These are phyloP conservation scores for Candida tetrigidarum DNA, from an alignment of 1,139 yeast species.

Conservation along the genomic window DNA sequence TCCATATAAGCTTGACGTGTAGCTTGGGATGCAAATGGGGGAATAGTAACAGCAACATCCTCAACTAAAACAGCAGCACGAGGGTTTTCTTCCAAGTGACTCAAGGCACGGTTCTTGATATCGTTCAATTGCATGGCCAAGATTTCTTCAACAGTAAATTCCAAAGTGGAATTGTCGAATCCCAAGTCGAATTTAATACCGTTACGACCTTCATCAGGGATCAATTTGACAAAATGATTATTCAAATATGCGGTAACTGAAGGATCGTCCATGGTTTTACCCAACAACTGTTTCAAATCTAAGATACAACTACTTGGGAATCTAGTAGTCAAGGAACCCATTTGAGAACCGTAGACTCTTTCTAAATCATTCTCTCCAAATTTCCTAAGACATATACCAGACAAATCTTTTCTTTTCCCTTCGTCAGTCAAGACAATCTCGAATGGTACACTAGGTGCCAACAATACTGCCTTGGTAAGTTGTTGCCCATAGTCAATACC, in stretches of 20 bases:
- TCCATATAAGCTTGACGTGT: constrained; percentile 77
- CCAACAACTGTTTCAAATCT: constrained; percentile 72
- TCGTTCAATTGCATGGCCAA: constrained; percentile 82
- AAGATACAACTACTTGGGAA: constrained; percentile 74
- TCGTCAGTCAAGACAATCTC: constrained; percentile 90
- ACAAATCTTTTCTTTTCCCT: constrained; percentile 85
- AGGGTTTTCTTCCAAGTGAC: constrained; percentile 36
- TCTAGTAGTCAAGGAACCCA: constrained; percentile 70
- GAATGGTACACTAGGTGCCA: constrained; percentile 90
- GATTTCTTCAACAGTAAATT: constrained; percentile 67
- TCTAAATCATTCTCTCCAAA: constrained; percentile 53
- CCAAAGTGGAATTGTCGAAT: constrained; percentile 43
- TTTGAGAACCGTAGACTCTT: constrained; percentile 79
- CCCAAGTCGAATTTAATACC: constrained; percentile 62
- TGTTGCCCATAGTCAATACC: constrained; percentile 94
- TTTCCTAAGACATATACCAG: constrained; percentile 72
- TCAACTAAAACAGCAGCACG: constrained; percentile 43
- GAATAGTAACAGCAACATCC: constrained; percentile 78
- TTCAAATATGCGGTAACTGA: constrained; percentile 48
- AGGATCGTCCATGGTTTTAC: constrained; percentile 56
- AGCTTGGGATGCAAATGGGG: constrained; percentile 66
- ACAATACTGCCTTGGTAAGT: constrained; percentile 81
- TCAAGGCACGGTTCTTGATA: constrained; percentile 64
- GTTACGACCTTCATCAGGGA: constrained; percentile 40
- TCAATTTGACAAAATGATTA: constrained; percentile 59